Base-by-base conservation (phyloP, 1,284 basidiomycete species). In the Ceratorhiza oryzae-sativae region DNA sequence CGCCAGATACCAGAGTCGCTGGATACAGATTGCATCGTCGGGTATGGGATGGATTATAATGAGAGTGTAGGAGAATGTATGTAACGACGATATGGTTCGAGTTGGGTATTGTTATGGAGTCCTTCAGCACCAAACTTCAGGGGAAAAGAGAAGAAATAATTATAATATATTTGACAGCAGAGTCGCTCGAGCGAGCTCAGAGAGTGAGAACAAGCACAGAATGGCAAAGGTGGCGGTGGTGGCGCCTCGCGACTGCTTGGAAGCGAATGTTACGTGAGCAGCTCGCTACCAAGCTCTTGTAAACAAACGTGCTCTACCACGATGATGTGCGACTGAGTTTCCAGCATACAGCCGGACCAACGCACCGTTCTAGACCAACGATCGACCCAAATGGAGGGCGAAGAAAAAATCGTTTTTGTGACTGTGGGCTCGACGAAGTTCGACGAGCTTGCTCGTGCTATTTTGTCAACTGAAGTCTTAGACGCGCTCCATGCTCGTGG, bases 391-490 rank as follows among this genome's bases (percentile, higher is more conserved):
- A 34, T 12, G 3, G 39, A 53, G 61, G 25, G 41, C 30, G n/a
- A 41, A 12, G 13, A 42, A 10, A 5, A 20, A 10, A 56, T 59
- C 75, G 89, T 85, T 60, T 88, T 97, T 78, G 86, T 95, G 73
- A 97, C 95, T 1, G 92, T 97, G 60, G 95, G 95, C 72, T 95
- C 94, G n/a, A 97, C 95, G 34, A 83, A 84, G 74, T 97, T 97
- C 82, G 88, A 93, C 78, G 80, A 83, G 4, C 87, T 97, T 73
- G 87, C 93, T 63, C 81, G 87, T 75, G 80, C 84, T n/a, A 83
- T 86, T 34, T 83, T 95, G 71, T 87, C 87, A 8, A 80, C 84
- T 2, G 75, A 82, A 6, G 85, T 90, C 23, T 83, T 94, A 46
- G 76, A 81, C 25, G 81, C 82, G 48, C 83, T 96, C 53, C 79